Evolutionary conservation across 2,329 filamentous ascomycete genomes (phyloP), one percentile per base, ranked within the genome.

Genomic region (Calonectria pseudoreteaudii): DNA sequence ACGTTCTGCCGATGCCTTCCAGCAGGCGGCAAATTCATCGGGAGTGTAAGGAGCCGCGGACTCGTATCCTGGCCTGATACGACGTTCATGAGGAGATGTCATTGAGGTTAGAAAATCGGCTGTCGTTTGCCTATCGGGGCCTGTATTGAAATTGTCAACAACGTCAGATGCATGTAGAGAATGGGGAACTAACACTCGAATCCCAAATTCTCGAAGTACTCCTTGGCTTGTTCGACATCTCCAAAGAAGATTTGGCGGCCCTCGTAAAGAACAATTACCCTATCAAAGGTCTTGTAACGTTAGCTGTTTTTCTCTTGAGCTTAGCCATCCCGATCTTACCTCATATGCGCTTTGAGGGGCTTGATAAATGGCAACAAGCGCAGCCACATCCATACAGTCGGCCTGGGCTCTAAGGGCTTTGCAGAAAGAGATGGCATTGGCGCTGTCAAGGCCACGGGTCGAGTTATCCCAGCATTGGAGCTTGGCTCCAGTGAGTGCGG

Each of bases 201-300:
- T 20, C 80, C 80, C 0, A 81, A 47, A 0, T 87, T 83, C 73
- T 91, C 85, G 78, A 94, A 94, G 80, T 92, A 94, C 5, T 84
- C 79, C 76, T 89, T 92, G 0, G 92, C 93, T 3, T 90, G 85
- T 3, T 86, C 84, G 0, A 87, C 88, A 4, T 84, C 86, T 2
- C 93, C 93, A 76, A 92, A 94, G 84, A 89, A 94, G 68, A 93
- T 91, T 77, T 93, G 92, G 67, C 90, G 88, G 0, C 93, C 93
- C 73, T 93, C 90, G 78, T 94, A 93, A 1, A 94, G 86, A 0
- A 94, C 86, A 1, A 92, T 86, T 0, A 92, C 93, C 77, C 93
- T 93, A 83, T 94, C 92, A 75, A 94, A 94, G 0, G 91, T 79
- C 77, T 89, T 85, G 81, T 86, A 2, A 90, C 88, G 34, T 62